Base-by-base conservation (phyloP, 1,139 yeast species). In the Yamadazyma triangularis region DNA sequence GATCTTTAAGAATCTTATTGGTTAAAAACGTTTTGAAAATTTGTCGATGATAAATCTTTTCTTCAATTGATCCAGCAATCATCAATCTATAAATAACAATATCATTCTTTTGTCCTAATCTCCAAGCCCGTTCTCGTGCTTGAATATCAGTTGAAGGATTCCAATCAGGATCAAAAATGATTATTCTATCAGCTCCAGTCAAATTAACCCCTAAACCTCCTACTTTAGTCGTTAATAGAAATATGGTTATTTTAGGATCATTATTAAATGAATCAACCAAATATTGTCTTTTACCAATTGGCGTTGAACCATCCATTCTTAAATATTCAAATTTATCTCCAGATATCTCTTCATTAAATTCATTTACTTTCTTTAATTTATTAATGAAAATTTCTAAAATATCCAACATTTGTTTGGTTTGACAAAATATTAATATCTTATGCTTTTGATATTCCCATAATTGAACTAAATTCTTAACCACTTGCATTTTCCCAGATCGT, bases 91-190 rank as follows among this genome's bases (percentile, higher is more conserved):
- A 93, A 23, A 91, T 89, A 3, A 89, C 78, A n/a, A 91, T 96
- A 46, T 89, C 96, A 41, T 79, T 78, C 51, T 84, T 89, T 51
- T 91, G 98, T 0, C 98, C 98, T 39, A 91, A 69, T 44, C 98
- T 68, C 98, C 98, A 91, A 0, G 97, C 97, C 30, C 98, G 61
- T 55, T 91, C 98, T 40, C 98, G 65, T 0, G 98, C 98, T 56
- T 91, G 98, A 41, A 91, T 73, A 61, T 91, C 98, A 0, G 97
- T 91, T 0, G 96, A 87, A 0, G 98, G 98, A 50, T 91, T 91
- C 98, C 98, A 91, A 54, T 91, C 98, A 0, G 98, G 98, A 50
- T 91, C 98, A 52, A 72, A 91, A 12, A 91, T 91, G 13, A 91
- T 87, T 5, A 91, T 96, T 31, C 98, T 62, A 46, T 88, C 91